phyloP scores from a whole-genome alignment of 345 rosid species.

The Abelmoschus esculentus region DNA sequence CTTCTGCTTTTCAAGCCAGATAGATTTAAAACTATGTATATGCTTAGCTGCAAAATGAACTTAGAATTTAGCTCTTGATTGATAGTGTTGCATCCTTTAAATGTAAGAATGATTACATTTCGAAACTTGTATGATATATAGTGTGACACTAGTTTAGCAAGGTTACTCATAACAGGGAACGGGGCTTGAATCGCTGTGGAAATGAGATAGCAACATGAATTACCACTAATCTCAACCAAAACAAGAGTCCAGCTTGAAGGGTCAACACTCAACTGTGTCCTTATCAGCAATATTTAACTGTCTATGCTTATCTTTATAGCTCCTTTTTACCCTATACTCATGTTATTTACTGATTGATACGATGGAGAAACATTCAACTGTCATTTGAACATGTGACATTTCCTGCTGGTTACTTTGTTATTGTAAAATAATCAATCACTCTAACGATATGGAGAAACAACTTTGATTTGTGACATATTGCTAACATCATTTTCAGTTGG shows the following conservation, averaged over 20 bases:
- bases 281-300: background rate
- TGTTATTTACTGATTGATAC: background rate
- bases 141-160: background rate
- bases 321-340: background rate
- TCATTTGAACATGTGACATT: slow-evolving; percentile 7
- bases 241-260: background rate
- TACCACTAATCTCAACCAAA: background rate
- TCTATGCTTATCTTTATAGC: background rate
- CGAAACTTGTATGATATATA: background rate
- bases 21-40: background rate
- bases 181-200: background rate
- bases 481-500: slow-evolving; percentile 25
- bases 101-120: background rate
- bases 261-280: background rate
- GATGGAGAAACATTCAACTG: background rate
- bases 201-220: background rate
- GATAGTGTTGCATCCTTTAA: background rate
- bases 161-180: background rate
- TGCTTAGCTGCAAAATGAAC: too few relatives aligned
- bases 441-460: background rate
- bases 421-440: slow-evolving; percentile 3
- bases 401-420: background rate
- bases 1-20: slow-evolving; percentile 6
- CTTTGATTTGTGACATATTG: slow-evolving; percentile 32
- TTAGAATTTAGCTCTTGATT: background rate